Evolutionary conservation across 257 asterid genomes (phyloP).

Genomic region (Solanum virginianum): DNA sequence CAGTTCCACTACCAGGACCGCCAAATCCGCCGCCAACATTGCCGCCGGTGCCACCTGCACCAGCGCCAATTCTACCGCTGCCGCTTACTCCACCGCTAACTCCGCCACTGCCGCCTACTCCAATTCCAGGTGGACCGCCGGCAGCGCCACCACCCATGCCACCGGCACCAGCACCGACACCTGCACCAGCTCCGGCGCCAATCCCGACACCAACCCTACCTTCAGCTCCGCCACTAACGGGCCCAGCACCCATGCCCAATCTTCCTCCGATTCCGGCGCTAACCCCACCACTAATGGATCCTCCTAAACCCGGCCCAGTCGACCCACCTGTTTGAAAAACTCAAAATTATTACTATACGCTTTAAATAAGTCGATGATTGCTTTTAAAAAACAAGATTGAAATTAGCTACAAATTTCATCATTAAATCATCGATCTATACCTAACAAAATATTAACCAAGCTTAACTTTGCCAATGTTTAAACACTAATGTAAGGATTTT

Average conservation of each 20-base stretch:
- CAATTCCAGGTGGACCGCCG: not conserved
- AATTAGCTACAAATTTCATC: not conserved
- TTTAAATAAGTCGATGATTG: too few species aligned
- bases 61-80: not conserved
- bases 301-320: slow-evolving; percentile 9
- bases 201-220: slow-evolving; percentile 3
- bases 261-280: slow-evolving; percentile 17
- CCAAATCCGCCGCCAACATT: not conserved
- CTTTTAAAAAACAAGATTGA: not conserved
- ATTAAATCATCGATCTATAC: not conserved
- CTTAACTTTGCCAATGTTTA: too few species aligned
- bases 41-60: not conserved
- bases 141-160: not conserved
- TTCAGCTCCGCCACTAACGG: slow-evolving; percentile 20
- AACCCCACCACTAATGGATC: slow-evolving; percentile 15
- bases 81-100: not conserved
- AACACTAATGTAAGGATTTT: not conserved
- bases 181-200: slow-evolving; percentile 13
- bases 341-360: not conserved
- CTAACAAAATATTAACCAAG: not conserved
- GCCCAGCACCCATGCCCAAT: slow-evolving; percentile 15
- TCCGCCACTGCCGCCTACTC: not conserved
- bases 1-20: not conserved
- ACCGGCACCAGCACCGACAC: slow-evolving; percentile 5
- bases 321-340: not conserved